Base-by-base conservation (phyloP, 2,329 filamentous ascomycete species). In the Curvularia sp. region DNA sequence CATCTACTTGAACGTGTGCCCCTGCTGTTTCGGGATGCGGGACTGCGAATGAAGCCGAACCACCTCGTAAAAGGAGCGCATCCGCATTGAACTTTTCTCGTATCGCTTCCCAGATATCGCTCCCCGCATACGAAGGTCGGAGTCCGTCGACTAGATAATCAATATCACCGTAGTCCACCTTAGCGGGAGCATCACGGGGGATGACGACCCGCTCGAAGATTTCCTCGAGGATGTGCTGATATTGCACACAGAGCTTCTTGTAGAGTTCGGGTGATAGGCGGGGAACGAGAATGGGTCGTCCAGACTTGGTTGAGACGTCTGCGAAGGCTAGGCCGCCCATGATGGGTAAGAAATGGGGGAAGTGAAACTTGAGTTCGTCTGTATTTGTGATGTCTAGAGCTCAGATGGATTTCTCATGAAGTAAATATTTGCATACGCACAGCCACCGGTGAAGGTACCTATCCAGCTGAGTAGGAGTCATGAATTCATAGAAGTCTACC, bases 121-220 rank as follows among this genome's bases (percentile, higher is more conserved):
- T 39, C 20, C 22, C 55, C 54, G 72, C 65, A 20, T 31, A 28
- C 12, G 52, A 30, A 18, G 51, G 13, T 26, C 50, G 53, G 9
- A 61, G 62, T 15, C 70, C 70, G 35, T 65, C 61, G 1, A 91
- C 82, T 1, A 92, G 75, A 58, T 93, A 81, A 75, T 95, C 91
- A 38, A 96, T 78, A 64, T 95, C 92, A 20, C 91, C 92, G 68
- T 86, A 84, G 65, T 87, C 85, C 0, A 64, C 42, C 75, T 95
- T 95, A 1, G 74, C 87, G 0, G 91, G 90, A 0, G 85, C 89
- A 64, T 92, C 89, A 28, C 89, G 84, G 0, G 90, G 87, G 0
- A 84, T 81, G 0, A 81, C 83, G 4, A 90, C 86, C 7, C 77
- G 78, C 0, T 77, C 53, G 65, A 86, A 92, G 3, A 88, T 75